A percentile compares a stretch with the other conserved stretches of the same genome.
These are phyloP conservation scores for Rhodocollybia butyracea DNA, from an alignment of 768 basidiomycete species.

Conservation along the genomic window DNA sequence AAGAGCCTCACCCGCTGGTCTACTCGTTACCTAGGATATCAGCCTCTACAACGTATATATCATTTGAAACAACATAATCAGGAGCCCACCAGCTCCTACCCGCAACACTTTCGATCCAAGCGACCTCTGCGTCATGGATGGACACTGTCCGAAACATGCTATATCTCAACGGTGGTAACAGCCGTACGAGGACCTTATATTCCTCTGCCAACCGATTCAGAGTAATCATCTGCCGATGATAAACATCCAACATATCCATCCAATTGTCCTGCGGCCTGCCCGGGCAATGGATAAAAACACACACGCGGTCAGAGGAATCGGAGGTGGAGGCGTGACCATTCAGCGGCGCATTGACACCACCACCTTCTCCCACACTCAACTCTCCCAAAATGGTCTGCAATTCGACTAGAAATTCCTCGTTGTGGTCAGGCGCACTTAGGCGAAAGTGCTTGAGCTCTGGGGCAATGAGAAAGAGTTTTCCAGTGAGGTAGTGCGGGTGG, in stretches of 20 bases:
- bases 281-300: conserved; percentile 17
- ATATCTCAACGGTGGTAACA: conserved; percentile 15
- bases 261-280: conserved; percentile 13
- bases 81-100: conserved; percentile 14
- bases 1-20: no score
- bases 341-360: not conserved
- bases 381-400: conserved; percentile 8
- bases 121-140: conserved; percentile 16
- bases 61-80: not conserved
- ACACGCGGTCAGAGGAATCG: conserved; percentile 1
- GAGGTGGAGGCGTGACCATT: not conserved
- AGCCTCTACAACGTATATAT: not conserved
- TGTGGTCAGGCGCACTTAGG: conserved; percentile 18
- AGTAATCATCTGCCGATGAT: conserved; percentile 14
- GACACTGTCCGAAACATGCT: conserved; percentile 19
- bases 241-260: conserved; percentile 7
- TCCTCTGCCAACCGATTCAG: conserved; percentile 8
- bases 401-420: conserved; percentile 11
- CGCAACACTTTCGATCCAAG: conserved; percentile 12
- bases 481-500: conserved; percentile 12
- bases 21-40: no score
- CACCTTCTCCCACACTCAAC: not conserved
- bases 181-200: conserved; percentile 5
- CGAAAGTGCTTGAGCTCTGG: conserved; percentile 17
- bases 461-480: conserved; percentile 12